A percentile compares a stretch with the other conserved stretches of the same genome.
These are phyloP conservation scores for Tremella mesenterica DNA, from an alignment of 768 basidiomycete genomes.

Conservation along the genomic window DNA sequence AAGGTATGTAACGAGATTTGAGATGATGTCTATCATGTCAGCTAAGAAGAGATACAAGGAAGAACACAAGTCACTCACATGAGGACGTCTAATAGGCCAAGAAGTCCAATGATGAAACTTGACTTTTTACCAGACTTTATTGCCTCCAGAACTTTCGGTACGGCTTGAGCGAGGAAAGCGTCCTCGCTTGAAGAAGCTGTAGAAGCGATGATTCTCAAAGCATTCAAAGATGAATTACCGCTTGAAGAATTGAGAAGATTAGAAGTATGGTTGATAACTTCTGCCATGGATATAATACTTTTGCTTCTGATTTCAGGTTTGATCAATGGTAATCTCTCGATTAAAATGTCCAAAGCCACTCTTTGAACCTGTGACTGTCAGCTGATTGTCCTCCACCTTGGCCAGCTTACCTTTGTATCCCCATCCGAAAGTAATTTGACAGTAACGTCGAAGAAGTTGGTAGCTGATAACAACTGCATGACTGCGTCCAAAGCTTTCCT, in stretches of 20 bases:
- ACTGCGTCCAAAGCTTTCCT: conserved; percentile 50
- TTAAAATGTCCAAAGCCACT: conserved; percentile 59
- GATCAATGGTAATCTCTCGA: conserved; percentile 58
- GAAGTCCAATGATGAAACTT: background rate
- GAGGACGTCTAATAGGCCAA: conserved; percentile 2
- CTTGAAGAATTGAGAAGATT: conserved; percentile 45
- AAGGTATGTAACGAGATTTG: conserved; percentile 80
- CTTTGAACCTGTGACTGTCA: background rate
- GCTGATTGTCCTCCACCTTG: background rate
- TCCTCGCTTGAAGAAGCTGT: conserved; percentile 64
- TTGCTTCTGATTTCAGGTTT: conserved; percentile 53
- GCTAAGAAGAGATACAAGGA: background rate
- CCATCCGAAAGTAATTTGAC: conserved; percentile 54
- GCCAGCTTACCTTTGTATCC: conserved; percentile 50
- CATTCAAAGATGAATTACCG: conserved; percentile 53
- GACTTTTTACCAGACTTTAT: background rate
- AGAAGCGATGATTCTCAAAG: conserved; percentile 55
- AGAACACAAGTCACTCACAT: conserved; percentile 3
- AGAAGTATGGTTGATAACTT: conserved; percentile 52
- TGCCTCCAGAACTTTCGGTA: conserved; percentile 54
- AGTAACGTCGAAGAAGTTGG: conserved; percentile 58
- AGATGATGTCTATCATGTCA: conserved; percentile 55
- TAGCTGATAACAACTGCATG: conserved; percentile 60
- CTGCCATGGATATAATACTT: conserved; percentile 50
- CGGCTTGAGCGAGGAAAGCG: conserved; percentile 51